Base-by-base conservation (phyloP, 768 basidiomycete genomes). In the Chiua virens region DNA sequence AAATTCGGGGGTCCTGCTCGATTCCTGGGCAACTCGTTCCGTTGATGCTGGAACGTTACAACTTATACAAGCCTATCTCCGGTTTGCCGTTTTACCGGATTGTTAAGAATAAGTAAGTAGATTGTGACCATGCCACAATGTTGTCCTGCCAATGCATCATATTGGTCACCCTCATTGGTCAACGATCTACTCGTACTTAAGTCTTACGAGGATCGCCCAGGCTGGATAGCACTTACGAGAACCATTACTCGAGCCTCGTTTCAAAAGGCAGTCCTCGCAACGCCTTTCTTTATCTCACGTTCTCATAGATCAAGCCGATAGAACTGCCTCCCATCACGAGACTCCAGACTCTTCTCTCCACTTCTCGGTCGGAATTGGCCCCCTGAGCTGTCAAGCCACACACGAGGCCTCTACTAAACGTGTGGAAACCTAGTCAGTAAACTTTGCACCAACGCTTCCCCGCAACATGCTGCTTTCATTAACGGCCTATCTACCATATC, bases 401-500 rank as follows among this genome's bases (percentile, higher is more conserved):
- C 62, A 63, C 56, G 62, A 63, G 62, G 62, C 43, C 42, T 15
- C 32, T 34, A 15, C 32, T 15, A 13, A n/a, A 34, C 42, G 18
- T 18, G 36, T 27, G 35, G 34, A 52, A 61, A 60, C 58, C 55
- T 57, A 55, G 40, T 49, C 54, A 20, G 41, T 37, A 50, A 54
- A 46, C 54, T 59, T 54, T 61, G 58, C 20, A 32, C 37, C 41
- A 43, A 45, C 23, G n/a, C 58, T 64, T 64, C 63, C 64, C 63
- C 63, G 42, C 63, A 64, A 55, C 64, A 64, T 21, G 64, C 47
- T 6, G 25, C 15, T 54, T 64, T 64, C 63, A 64, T 64, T 65
- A 63, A 53, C 49, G 36, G 49, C 36, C 44, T 30, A 40, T 42
- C 35, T 32, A 17, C 52, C 51, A 42, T 38, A 50, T 45, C 49